phyloP scores from a whole-genome alignment of 2,329 filamentous ascomycete species.

The Fonsecaea monophora region DNA sequence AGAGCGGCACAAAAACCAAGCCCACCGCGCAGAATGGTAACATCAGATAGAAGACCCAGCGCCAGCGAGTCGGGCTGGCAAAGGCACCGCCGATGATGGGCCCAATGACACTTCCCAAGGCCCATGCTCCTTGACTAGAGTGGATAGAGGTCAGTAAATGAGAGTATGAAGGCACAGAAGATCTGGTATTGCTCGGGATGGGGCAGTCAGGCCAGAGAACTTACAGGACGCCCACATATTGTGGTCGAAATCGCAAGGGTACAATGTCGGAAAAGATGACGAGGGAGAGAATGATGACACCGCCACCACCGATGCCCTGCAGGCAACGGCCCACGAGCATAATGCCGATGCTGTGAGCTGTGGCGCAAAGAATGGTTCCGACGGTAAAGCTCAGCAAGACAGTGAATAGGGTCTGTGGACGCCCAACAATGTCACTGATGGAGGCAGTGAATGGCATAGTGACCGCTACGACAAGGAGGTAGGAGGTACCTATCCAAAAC shows the following conservation, averaged over 20 bases:
- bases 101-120: slow-evolving; percentile 43
- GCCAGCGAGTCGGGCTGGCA: slow-evolving; percentile 42
- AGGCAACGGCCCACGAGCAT: slow-evolving; percentile 53
- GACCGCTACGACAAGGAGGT: slow-evolving; percentile 54
- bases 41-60: slow-evolving; percentile 53
- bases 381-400: slow-evolving; percentile 55
- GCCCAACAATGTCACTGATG: slow-evolving; percentile 57
- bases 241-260: slow-evolving; percentile 44
- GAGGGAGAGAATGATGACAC: slow-evolving; percentile 51
- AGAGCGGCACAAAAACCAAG: slow-evolving; percentile 43
- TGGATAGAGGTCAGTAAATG: slow-evolving; percentile 4
- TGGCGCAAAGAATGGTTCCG: slow-evolving; percentile 55
- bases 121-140: slow-evolving; percentile 40
- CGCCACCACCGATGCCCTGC: slow-evolving; percentile 57
- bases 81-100: slow-evolving; percentile 53
- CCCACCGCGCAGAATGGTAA: slow-evolving; percentile 45
- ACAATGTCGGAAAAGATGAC: slow-evolving; percentile 54
- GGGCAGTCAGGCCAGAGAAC: background rate
- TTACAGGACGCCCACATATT: slow-evolving; percentile 45
- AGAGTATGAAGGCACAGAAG: background rate
- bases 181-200: background rate
- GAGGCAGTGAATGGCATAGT: slow-evolving; percentile 53
- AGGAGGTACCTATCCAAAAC: slow-evolving; percentile 60
- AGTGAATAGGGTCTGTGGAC: slow-evolving; percentile 52
- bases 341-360: slow-evolving; percentile 48